These are phyloP conservation scores for Blastobotrys peoriensis DNA, from an alignment of 805 yeast species.

Conservation along the genomic window DNA sequence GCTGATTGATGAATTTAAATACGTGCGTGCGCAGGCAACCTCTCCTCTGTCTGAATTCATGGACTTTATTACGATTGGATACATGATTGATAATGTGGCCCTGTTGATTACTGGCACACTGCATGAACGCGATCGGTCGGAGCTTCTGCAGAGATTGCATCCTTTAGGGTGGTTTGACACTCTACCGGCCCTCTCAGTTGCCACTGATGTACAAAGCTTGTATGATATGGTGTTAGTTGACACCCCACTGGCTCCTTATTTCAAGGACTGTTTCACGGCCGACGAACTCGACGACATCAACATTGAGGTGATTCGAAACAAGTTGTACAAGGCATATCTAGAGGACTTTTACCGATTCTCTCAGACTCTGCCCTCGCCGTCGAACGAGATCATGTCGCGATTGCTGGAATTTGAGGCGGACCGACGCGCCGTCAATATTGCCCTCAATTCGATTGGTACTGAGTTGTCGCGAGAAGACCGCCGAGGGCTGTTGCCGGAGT, in stretches of 20 bases:
- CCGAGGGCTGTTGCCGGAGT: conserved; percentile 63
- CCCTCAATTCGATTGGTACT: conserved; percentile 81
- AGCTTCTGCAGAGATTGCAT: conserved; percentile 84
- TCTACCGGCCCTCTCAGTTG: conserved; percentile 87
- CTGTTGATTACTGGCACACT: conserved; percentile 95
- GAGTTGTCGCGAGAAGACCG: conserved; percentile 74
- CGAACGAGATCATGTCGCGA: conserved; percentile 71
- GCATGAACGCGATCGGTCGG: conserved; percentile 87
- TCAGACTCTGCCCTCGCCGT: conserved; percentile 61
- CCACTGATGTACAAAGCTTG: conserved; percentile 90
- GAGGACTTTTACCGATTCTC: conserved; percentile 78
- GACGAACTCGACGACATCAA: conserved; percentile 92
- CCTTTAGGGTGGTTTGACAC: conserved; percentile 99
- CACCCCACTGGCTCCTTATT: conserved; percentile 96
- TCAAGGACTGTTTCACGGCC: conserved; percentile 74
- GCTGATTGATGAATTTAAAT: conserved; percentile 77
- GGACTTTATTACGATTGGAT: conserved; percentile 91
- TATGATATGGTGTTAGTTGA: conserved; percentile 90
- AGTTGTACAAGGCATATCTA: conserved; percentile 84
- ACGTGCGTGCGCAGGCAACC: conserved; percentile 75
- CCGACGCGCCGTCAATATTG: conserved; percentile 85
- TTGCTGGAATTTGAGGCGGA: conserved; percentile 90
- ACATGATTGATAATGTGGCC: conserved; percentile 97
- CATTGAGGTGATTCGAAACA: conserved; percentile 90
- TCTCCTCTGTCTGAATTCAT: conserved; percentile 75